Conservation (phyloP, 2,329 filamentous ascomycete genomes). For the Aspergillus pseudoglaucus region DNA sequence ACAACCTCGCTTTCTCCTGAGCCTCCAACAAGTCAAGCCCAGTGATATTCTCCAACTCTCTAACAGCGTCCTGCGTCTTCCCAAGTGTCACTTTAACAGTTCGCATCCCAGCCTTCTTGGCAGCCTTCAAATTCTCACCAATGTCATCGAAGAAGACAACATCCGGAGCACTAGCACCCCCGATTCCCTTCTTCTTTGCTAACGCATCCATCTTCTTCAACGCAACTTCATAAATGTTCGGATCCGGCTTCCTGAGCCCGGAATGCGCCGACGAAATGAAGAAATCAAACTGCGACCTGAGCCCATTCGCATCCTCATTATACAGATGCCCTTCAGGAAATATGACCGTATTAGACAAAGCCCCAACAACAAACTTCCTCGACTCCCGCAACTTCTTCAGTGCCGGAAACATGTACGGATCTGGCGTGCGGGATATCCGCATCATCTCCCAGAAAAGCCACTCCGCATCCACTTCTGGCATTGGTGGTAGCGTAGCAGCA, state of each 20-base stretch:
- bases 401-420: slow-evolving; percentile 85
- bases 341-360: slow-evolving; percentile 82
- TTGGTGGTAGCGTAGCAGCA: slow-evolving; percentile 45
- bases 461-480: slow-evolving; percentile 70
- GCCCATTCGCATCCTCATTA: slow-evolving; percentile 52
- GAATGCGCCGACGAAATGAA: slow-evolving; percentile 83
- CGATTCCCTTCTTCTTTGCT: slow-evolving; percentile 51
- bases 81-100: slow-evolving; percentile 84
- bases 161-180: slow-evolving; percentile 55
- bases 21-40: slow-evolving; percentile 49
- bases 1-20: slow-evolving; percentile 19
- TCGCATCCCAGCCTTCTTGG: slow-evolving; percentile 63
- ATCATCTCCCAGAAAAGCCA: slow-evolving; percentile 91
- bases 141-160: slow-evolving; percentile 91
- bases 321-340: slow-evolving; percentile 71
- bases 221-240: slow-evolving; percentile 70
- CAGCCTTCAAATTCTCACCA: slow-evolving; percentile 83
- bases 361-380: slow-evolving; percentile 65
- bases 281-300: slow-evolving; percentile 70
- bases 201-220: slow-evolving; percentile 60
- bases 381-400: slow-evolving; percentile 61
- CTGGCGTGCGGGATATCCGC: slow-evolving; percentile 59
- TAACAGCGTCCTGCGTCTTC: slow-evolving; percentile 71
- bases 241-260: slow-evolving; percentile 80
- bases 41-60: slow-evolving; percentile 68